Percentiles rank a stretch among this genome's conserved stretches.
phyloP scores from a whole-genome alignment of 805 yeast species.

The Pichia paraexigua region DNA sequence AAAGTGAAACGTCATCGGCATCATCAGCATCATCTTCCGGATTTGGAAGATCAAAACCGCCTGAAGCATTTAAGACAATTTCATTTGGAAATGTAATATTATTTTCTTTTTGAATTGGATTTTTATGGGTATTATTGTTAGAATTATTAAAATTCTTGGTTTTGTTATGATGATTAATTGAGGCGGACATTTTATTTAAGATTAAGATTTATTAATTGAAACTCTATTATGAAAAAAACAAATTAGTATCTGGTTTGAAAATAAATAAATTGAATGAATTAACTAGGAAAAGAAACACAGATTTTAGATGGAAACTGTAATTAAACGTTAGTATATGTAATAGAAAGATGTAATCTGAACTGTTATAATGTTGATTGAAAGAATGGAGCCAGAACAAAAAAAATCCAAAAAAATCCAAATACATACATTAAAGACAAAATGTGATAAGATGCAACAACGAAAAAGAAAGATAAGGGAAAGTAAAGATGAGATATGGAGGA shows the following conservation, averaged over 20 bases:
- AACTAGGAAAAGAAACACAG: neutral
- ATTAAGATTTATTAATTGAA: no score
- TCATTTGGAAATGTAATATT: conserved; percentile 3
- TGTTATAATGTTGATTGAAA: neutral
- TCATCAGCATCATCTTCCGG: neutral
- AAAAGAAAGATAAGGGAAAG: neutral
- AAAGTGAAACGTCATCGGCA: conserved; percentile 1
- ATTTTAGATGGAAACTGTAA: neutral
- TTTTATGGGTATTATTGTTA: neutral
- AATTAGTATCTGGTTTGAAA: neutral
- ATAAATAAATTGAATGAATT: neutral
- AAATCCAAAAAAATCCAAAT: neutral
- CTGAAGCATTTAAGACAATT: conserved; percentile 2
- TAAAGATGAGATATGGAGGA: neutral
- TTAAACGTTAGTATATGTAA: neutral
- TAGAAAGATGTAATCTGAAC: neutral
- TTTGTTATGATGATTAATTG: neutral
- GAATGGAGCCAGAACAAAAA: neutral
- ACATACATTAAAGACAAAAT: neutral
- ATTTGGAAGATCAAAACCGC: conserved; percentile 2
- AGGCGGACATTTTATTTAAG: neutral
- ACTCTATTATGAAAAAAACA: neutral
- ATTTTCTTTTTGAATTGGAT: neutral
- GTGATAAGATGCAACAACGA: neutral
- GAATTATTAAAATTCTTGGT: neutral